Conservation (phyloP, 441 rosid species). For the Cnidoscolus chayamansa region DNA sequence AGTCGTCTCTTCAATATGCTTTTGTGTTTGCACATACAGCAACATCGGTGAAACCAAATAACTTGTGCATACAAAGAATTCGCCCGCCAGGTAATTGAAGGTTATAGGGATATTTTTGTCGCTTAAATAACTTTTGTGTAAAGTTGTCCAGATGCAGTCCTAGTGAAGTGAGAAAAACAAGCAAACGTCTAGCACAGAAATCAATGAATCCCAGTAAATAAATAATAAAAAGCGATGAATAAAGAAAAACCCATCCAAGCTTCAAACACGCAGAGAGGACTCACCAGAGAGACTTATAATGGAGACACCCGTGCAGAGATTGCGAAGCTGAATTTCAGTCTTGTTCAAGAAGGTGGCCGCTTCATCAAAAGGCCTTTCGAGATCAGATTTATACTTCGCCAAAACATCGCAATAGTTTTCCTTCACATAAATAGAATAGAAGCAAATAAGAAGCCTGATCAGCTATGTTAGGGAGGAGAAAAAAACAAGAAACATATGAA, state of each 20-base stretch:
- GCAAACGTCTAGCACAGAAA: conserved; percentile 25
- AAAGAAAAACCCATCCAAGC: neutral
- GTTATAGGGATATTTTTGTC: too few species aligned
- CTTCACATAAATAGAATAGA: conserved; percentile 28
- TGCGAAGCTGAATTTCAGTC: conserved; percentile 82
- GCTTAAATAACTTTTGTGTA: conserved; percentile 10
- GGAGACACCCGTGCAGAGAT: conserved; percentile 60
- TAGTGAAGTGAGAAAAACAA: conserved; percentile 22
- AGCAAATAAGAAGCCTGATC: neutral
- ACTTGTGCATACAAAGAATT: conserved; percentile 3
- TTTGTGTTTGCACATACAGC: conserved; percentile 1
- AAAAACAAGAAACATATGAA: neutral
- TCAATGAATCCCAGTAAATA: conserved; percentile 23
- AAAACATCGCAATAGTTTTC: conserved; percentile 73
- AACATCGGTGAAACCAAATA: conserved; percentile 1
- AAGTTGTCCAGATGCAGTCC: conserved; percentile 10
- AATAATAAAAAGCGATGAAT: neutral
- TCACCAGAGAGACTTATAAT: conserved; percentile 48
- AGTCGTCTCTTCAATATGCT: conserved; percentile 13
- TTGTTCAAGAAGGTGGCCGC: conserved; percentile 71
- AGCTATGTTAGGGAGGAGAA: neutral
- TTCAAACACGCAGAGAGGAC: conserved; percentile 20
- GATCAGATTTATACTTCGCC: conserved; percentile 79
- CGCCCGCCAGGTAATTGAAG: conserved; percentile 12
- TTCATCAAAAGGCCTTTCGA: conserved; percentile 82